Percentiles rank a stretch among this genome's conserved stretches.
Conservation (phyloP, 345 rosid species). For the Noccaea bulbosa region DNA sequence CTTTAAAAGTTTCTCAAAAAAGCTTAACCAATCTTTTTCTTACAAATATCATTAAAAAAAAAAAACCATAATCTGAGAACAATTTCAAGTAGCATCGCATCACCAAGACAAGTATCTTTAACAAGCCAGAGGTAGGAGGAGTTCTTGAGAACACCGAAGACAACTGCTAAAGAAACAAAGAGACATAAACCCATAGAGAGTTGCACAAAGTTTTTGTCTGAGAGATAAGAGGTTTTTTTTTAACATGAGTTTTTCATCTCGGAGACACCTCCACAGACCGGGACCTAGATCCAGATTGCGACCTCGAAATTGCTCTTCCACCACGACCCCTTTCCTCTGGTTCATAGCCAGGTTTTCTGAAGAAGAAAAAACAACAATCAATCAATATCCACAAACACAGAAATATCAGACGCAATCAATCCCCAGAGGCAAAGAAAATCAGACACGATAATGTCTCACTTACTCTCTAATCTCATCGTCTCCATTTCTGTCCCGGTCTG, state of each 20-base stretch:
- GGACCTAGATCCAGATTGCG: slow-evolving; percentile 78
- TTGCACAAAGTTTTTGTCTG: slow-evolving; percentile 15
- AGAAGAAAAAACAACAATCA: slow-evolving; percentile 3
- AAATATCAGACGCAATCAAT: background rate
- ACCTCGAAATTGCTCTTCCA: slow-evolving; percentile 57
- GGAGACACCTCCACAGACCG: slow-evolving; percentile 69
- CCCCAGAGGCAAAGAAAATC: background rate
- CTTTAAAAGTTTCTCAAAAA: slow-evolving; percentile 5
- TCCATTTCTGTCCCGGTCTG: slow-evolving; percentile 47
- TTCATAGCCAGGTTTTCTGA: slow-evolving; percentile 56
- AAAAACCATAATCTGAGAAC: background rate
- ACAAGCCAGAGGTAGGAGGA: slow-evolving; percentile 13
- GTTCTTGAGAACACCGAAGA: background rate
- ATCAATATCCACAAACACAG: slow-evolving; percentile 15
- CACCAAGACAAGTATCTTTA: slow-evolving; percentile 4
- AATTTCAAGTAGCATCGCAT: slow-evolving; percentile 11
- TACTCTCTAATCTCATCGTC: slow-evolving; percentile 58
- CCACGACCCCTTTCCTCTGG: slow-evolving; percentile 50
- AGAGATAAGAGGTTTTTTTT: slow-evolving; percentile 2
- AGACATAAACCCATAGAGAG: background rate
- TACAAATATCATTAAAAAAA: background rate
- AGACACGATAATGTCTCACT: slow-evolving; percentile 40
- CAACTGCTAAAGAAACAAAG: slow-evolving; percentile 10
- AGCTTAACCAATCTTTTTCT: slow-evolving; percentile 29
- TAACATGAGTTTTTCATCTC: slow-evolving; percentile 31